Percentiles rank a stretch among this genome's conserved stretches.
Conservation (phyloP, 1,284 basidiomycete genomes). For the Boletus holoroseus region DNA sequence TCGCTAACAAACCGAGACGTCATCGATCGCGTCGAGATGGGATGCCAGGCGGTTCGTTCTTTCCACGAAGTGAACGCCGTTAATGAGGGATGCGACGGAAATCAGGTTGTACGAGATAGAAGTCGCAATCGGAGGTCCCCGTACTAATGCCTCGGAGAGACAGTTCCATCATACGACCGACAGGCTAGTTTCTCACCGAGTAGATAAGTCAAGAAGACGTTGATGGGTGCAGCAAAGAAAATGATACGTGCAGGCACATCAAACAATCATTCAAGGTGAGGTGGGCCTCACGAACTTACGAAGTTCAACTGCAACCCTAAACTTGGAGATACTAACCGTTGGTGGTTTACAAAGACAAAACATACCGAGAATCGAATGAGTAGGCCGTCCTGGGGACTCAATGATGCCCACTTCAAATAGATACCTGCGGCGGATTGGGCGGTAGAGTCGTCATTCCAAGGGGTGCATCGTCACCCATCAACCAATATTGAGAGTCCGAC, state of each 20-base stretch:
- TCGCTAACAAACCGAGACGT: neutral
- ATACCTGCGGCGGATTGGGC: too few species aligned
- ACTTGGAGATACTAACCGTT: too few species aligned
- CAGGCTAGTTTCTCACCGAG: constrained; percentile 47
- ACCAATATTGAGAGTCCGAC: too few species aligned
- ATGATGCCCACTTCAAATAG: too few species aligned
- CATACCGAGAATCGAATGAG: too few species aligned
- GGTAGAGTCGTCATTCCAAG: too few species aligned
- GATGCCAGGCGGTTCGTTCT: neutral
- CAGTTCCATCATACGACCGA: neutral
- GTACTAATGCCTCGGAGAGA: constrained; percentile 46
- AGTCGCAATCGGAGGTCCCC: constrained; percentile 88
- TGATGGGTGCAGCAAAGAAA: constrained; percentile 81
- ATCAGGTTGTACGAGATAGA: constrained; percentile 62
- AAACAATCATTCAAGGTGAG: constrained; percentile 59
- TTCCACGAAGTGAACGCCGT: neutral
- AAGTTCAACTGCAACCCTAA: neutral
- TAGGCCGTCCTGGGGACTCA: too few species aligned
- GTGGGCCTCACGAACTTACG: neutral
- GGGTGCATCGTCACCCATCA: too few species aligned
- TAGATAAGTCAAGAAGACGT: constrained; percentile 77
- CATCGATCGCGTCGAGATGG: neutral
- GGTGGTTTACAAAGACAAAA: too few species aligned
- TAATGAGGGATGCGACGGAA: neutral
- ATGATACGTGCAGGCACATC: constrained; percentile 82